Evolutionary conservation across 2,329 filamentous ascomycete species (phyloP).

Genomic region (Aspergillus spinulosporus): DNA sequence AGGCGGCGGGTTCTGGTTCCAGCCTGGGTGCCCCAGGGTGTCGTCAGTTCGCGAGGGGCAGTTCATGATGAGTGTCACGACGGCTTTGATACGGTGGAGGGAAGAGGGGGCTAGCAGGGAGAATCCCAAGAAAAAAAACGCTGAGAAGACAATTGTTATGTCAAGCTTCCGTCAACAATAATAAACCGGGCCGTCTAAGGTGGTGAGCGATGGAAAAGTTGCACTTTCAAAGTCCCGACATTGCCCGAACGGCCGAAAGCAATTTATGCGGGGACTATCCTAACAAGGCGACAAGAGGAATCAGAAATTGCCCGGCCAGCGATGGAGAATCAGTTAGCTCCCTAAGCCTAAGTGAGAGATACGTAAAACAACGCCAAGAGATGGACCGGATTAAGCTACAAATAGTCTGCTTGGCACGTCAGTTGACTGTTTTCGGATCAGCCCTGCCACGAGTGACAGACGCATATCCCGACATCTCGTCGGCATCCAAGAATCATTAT

Average conservation of each 20-base stretch:
- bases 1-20: conserved; percentile 62
- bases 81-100: neutral
- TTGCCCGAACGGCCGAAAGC: conserved; percentile 1
- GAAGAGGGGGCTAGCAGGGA: too few species aligned
- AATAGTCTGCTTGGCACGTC: conserved; percentile 8
- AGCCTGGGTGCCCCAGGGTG: conserved; percentile 52
- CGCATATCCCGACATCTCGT: too few species aligned
- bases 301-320: neutral
- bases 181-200: conserved; percentile 4
- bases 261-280: neutral
- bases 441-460: neutral
- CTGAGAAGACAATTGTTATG: neutral
- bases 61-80: conserved; percentile 53
- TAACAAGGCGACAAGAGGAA: neutral
- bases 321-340: neutral
- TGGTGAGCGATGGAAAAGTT: neutral
- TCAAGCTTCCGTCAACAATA: neutral
- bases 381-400: conserved; percentile 6
- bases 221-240: neutral
- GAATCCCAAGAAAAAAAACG: too few species aligned
- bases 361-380: conserved; percentile 4
- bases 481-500: too few species aligned
- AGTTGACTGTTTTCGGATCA: neutral
- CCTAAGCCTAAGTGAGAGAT: neutral
- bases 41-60: conserved; percentile 64